Conservation (phyloP, 169 alveolate species). For the Plasmodium billcollinsi region DNA sequence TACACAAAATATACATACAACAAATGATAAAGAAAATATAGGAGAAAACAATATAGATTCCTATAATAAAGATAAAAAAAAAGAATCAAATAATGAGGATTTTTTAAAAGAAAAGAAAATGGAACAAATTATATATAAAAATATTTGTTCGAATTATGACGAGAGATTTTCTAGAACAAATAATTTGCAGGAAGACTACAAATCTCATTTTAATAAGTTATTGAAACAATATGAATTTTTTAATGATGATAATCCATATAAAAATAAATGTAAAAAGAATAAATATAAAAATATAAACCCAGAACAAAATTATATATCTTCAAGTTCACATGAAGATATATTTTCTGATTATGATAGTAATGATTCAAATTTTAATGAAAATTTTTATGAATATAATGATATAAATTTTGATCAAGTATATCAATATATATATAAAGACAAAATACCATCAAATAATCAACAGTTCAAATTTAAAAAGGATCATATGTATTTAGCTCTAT, state of each 20-base stretch:
- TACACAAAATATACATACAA: not conserved
- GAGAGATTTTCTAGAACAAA: conserved; percentile 53
- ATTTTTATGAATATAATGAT: conserved; percentile 67
- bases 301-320: conserved; percentile 5
- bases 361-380: conserved; percentile 69
- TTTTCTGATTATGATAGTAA: conserved; percentile 64
- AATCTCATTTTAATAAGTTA: conserved; percentile 43
- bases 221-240: conserved; percentile 63
- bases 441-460: not conserved
- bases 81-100: conserved; percentile 12
- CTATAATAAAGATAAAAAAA: not conserved
- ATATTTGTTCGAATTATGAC: conserved; percentile 46
- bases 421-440: conserved; percentile 62
- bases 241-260: conserved; percentile 70
- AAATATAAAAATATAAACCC: conserved; percentile 9
- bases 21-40: not conserved
- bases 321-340: conserved; percentile 29
- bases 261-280: conserved; percentile 25
- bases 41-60: not conserved
- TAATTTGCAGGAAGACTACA: conserved; percentile 69
- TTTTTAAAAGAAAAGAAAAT: conserved; percentile 38
- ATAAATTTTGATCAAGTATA: conserved; percentile 70
- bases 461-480: conserved; percentile 52
- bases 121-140: conserved; percentile 36
- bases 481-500: conserved; percentile 72